Evolutionary conservation across 768 basidiomycete species (phyloP).

Genomic region (Boletus subparvulus): DNA sequence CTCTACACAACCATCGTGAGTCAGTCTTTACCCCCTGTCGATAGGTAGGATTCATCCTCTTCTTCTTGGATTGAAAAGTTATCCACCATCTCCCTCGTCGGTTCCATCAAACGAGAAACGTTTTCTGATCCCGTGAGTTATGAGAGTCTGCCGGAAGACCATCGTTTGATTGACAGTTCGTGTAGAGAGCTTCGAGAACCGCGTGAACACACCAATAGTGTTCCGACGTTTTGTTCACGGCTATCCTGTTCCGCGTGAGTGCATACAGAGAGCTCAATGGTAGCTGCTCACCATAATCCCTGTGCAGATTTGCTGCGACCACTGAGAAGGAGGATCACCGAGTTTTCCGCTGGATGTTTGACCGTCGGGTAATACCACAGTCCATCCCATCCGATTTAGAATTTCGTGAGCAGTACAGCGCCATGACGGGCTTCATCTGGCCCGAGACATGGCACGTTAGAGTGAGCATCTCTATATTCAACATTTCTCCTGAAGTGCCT

Average conservation of each 20-base stretch:
- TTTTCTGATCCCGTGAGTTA: background rate
- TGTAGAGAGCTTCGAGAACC: background rate
- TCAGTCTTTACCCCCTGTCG: background rate
- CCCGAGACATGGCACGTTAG: slow-evolving; percentile 5
- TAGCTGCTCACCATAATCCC: background rate
- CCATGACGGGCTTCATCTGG: slow-evolving; percentile 10
- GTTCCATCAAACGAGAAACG: background rate
- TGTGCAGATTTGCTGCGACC: slow-evolving; percentile 7
- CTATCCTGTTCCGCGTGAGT: slow-evolving; percentile 2
- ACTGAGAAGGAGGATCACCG: background rate
- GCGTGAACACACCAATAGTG: background rate
- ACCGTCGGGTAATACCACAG: slow-evolving; percentile 7
- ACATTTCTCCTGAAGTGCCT: background rate
- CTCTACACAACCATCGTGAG: slow-evolving; percentile 3
- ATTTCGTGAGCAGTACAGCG: background rate
- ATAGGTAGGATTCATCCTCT: background rate
- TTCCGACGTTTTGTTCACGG: background rate
- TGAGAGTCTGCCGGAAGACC: too few species aligned
- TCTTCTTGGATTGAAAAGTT: background rate
- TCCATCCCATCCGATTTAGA: background rate
- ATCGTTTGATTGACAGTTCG: background rate
- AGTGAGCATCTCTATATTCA: background rate
- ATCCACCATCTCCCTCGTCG: background rate
- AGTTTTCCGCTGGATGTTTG: slow-evolving; percentile 13
- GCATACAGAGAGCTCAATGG: background rate